Evolutionary conservation across 2,329 filamentous ascomycete genomes (phyloP).

Genomic region (Dactylellina haptotyla): DNA sequence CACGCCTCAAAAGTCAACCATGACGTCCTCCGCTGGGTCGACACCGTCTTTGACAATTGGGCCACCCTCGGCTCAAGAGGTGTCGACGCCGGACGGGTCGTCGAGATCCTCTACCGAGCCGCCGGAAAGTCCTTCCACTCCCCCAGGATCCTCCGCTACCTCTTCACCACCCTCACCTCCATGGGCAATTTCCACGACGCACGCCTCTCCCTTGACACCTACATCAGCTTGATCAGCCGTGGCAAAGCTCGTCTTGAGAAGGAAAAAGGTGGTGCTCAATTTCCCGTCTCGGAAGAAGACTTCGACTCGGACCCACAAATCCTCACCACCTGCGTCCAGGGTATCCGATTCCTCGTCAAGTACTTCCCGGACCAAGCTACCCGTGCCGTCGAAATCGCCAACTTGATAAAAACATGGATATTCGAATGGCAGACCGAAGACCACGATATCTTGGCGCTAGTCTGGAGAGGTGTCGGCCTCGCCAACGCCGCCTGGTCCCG

Average conservation of each 20-base stretch:
- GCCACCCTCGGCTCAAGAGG: slow-evolving; percentile 78
- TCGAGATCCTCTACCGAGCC: slow-evolving; percentile 89
- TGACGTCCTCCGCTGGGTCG: slow-evolving; percentile 83
- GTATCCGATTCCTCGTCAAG: slow-evolving; percentile 80
- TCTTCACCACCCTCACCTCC: slow-evolving; percentile 87
- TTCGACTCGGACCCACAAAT: slow-evolving; percentile 82
- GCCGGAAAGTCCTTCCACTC: slow-evolving; percentile 96
- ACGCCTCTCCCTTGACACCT: slow-evolving; percentile 89
- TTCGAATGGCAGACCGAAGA: slow-evolving; percentile 67
- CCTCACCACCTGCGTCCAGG: slow-evolving; percentile 80
- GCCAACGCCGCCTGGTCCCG: slow-evolving; percentile 88
- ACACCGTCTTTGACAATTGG: slow-evolving; percentile 86
- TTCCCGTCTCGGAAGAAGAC: slow-evolving; percentile 73
- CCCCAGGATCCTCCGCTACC: slow-evolving; percentile 81
- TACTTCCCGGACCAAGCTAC: slow-evolving; percentile 83
- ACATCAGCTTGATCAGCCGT: slow-evolving; percentile 85
- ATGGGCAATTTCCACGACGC: slow-evolving; percentile 92
- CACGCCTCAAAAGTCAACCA: slow-evolving; percentile 80
- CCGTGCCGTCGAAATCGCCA: slow-evolving; percentile 77
- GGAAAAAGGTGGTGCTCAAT: slow-evolving; percentile 74
- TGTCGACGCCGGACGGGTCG: slow-evolving; percentile 65
- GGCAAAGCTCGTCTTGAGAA: slow-evolving; percentile 86
- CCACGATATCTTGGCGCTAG: slow-evolving; percentile 71
- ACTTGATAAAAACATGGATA: slow-evolving; percentile 79
- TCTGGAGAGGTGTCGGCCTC: slow-evolving; percentile 86